phyloP scores from a whole-genome alignment of 2,329 filamentous ascomycete species.

The Tolypocladium ovalisporum region DNA sequence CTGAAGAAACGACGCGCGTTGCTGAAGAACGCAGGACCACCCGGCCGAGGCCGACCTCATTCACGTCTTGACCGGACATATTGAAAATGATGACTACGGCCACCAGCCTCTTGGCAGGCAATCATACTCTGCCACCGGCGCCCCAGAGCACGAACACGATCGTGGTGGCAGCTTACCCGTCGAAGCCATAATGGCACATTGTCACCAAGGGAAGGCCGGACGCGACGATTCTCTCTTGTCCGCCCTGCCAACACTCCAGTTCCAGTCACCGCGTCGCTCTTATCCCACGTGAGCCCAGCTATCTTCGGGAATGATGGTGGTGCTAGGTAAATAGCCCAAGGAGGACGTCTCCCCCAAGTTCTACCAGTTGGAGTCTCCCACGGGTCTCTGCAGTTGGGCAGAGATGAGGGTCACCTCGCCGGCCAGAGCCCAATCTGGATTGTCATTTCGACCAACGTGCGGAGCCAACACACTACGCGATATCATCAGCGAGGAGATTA shows the following conservation, averaged over 20 bases:
- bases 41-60: no score
- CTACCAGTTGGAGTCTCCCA: background rate
- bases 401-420: background rate
- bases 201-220: background rate
- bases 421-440: background rate
- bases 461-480: background rate
- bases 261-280: background rate
- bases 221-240: background rate
- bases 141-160: background rate
- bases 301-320: background rate
- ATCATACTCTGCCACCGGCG: background rate
- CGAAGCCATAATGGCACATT: background rate
- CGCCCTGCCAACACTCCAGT: background rate
- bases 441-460: background rate
- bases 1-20: background rate
- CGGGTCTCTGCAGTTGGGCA: background rate
- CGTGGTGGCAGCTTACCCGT: background rate
- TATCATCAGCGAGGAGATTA: background rate
- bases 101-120: background rate
- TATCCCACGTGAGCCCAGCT: background rate
- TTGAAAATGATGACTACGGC: background rate
- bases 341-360: no score
- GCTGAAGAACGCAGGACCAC: background rate
- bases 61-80: background rate
- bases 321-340: background rate